Evolutionary conservation across 257 asterid genomes (phyloP), one percentile per base, ranked within the genome.

Genomic region (Lantana camara): DNA sequence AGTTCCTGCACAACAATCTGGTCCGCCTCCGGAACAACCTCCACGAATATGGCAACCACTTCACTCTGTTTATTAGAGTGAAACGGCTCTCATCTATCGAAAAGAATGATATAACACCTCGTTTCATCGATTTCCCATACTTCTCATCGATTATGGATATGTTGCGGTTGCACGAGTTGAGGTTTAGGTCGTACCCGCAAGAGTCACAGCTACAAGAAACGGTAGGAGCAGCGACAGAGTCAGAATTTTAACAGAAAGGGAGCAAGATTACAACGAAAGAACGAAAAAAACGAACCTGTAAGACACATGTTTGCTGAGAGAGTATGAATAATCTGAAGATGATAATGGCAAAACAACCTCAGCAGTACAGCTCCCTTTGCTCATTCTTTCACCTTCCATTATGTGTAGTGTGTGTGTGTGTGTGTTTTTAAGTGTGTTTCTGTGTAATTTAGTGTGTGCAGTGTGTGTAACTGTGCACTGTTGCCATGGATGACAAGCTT

Each of bases 121-220:
- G 75, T 63, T 62, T 80, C 75, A 80, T 77, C 2, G 80, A 66
- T 70, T 83, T 83, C 1, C 61, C 79, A 20, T 83, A 83, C 13
- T 72, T 60, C 12, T 75, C 73, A 34, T 74, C 81, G 2, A 77
- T 69, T 30, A 44, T 44, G 3, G 71, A 58, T 34, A 74, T 35
- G 56, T 71, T 66, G 66, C 86, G 85, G 68, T 75, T 82, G 74
- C 80, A 80, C 37, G 89, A 83, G 70, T 68, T 77, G 9, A 83
- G 80, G 77, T 83, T 80, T 27, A 77, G 75, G 19, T 72, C 82
- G 57, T 80, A 83, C 5, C 89, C 84, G 34, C 89, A 83, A n/a
- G 84, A 75, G n/a, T 82, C 86, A 29, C 89, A 80, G 45, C 89
- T 83, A 82, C n/a, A n/a, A n/a, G n/a, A n/a, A n/a, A n/a, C n/a